Evolutionary conservation across 148 eudicot genomes (phyloP).

Genomic region (Heliosperma pusillum): DNA sequence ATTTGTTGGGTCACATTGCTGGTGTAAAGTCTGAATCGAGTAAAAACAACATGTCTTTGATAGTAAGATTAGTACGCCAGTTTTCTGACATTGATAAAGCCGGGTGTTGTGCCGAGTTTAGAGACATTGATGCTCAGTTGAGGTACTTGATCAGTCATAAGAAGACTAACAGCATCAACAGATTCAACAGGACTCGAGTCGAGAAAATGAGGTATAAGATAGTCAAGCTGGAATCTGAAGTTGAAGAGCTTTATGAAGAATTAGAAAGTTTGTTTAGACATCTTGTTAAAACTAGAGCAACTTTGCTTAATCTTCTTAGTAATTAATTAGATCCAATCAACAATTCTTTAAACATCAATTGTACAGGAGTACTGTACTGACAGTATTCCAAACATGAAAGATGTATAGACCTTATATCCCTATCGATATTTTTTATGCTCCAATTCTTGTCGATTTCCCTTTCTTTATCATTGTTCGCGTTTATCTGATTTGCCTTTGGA

Average conservation of each 20-base stretch:
- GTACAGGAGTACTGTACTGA: not conserved
- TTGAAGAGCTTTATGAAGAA: slow-evolving; percentile 39
- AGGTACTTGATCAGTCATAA: slow-evolving; percentile 6
- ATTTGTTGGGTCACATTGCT: slow-evolving; percentile 9
- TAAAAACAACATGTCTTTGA: slow-evolving; percentile 2
- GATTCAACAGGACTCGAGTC: not conserved
- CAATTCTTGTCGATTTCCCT: not conserved
- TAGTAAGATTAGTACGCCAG: slow-evolving; percentile 27
- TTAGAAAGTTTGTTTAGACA: slow-evolving; percentile 41
- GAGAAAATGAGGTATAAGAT: slow-evolving; percentile 30
- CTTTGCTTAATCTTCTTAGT: slow-evolving; percentile 48
- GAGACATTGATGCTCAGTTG: slow-evolving; percentile 12
- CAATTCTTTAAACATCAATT: not conserved
- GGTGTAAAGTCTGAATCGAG: slow-evolving; percentile 9
- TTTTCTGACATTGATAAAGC: not conserved
- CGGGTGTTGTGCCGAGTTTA: not conserved
- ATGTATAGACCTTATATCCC: not conserved
- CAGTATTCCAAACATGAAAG: not conserved
- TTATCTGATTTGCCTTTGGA: too few relatives aligned
- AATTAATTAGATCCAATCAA: slow-evolving; percentile 26
- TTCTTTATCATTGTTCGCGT: not conserved
- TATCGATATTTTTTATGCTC: not conserved
- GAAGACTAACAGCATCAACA: not conserved
- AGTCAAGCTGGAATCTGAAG: slow-evolving; percentile 28
- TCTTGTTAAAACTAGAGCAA: slow-evolving; percentile 45